Conservation (phyloP, 2,329 filamentous ascomycete species). For the Botrytis paeoniae region DNA sequence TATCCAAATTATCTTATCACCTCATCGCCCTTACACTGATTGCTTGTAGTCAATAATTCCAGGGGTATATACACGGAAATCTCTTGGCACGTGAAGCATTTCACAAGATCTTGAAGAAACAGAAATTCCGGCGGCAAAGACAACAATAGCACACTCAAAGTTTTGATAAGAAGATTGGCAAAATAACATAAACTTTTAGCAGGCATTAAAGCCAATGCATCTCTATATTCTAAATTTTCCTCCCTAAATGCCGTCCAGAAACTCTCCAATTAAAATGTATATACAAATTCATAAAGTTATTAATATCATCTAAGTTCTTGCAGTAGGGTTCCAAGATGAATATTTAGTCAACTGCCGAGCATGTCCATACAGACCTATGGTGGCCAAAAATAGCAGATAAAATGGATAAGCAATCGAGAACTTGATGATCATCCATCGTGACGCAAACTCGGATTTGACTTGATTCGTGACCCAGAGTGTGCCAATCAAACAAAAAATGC, state of each 20-base stretch:
- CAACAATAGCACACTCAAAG: background rate
- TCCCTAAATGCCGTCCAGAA: background rate
- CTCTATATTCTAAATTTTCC: background rate
- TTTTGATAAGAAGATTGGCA: background rate
- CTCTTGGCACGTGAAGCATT: background rate
- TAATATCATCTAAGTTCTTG: constrained; percentile 20
- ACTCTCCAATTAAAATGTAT: background rate
- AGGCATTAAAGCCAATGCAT: background rate
- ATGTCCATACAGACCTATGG: constrained; percentile 20
- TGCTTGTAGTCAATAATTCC: background rate
- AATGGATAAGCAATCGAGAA: constrained; percentile 46
- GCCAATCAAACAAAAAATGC: constrained; percentile 43
- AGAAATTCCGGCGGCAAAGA: background rate
- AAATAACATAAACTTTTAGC: background rate
- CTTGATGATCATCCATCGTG: constrained; percentile 42
- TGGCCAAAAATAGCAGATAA: constrained; percentile 37
- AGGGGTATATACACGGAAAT: background rate
- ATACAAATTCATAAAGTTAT: background rate
- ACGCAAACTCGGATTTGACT: constrained; percentile 47
- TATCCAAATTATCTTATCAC: background rate
- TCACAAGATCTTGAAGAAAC: background rate
- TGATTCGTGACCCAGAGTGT: constrained; percentile 47
- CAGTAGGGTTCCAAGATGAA: constrained; percentile 47
- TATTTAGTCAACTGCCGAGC: constrained; percentile 38
- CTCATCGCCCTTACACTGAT: background rate